A percentile compares a stretch with the other conserved stretches of the same genome.
These are phyloP conservation scores for Penicillium sp. DNA, from an alignment of 2,329 filamentous ascomycete species.

Conservation along the genomic window DNA sequence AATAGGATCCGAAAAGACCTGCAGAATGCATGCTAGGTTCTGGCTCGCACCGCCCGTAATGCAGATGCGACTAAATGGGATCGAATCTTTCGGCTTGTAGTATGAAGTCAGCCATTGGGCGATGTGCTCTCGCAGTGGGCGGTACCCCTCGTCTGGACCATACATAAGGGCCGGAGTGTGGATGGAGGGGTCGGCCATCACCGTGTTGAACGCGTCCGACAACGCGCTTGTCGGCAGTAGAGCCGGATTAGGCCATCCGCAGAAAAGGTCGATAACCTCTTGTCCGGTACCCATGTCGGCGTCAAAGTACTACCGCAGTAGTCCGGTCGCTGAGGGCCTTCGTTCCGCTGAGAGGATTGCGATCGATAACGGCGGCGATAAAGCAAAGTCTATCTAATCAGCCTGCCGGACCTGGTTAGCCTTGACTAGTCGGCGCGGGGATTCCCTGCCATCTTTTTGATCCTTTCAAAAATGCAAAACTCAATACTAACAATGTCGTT, in stretches of 20 bases:
- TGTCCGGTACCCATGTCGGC: conserved; percentile 10
- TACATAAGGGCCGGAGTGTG: conserved; percentile 73
- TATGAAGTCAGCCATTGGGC: conserved; percentile 71
- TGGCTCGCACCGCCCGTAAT: conserved; percentile 87
- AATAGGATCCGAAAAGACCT: conserved; percentile 78
- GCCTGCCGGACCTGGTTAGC: not conserved
- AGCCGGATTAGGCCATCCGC: conserved; percentile 55
- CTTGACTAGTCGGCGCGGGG: not conserved
- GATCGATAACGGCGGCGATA: not conserved
- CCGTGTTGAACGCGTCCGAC: conserved; percentile 62
- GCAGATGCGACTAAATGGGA: conserved; percentile 67
- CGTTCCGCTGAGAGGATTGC: not conserved
- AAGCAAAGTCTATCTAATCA: not conserved
- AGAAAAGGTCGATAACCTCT: conserved; percentile 48
- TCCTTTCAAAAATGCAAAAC: not conserved
- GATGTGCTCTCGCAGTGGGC: conserved; percentile 70
- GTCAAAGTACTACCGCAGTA: not conserved
- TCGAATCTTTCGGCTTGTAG: conserved; percentile 56
- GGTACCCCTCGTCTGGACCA: conserved; percentile 76
- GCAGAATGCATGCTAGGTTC: conserved; percentile 75
- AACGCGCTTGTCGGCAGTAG: conserved; percentile 71
- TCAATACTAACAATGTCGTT: not conserved
- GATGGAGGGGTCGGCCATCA: conserved; percentile 64
- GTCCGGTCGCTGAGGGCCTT: not conserved
- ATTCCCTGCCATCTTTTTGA: not conserved